phyloP scores from a whole-genome alignment of 179 eudicot species.

The Silene coronaria region DNA sequence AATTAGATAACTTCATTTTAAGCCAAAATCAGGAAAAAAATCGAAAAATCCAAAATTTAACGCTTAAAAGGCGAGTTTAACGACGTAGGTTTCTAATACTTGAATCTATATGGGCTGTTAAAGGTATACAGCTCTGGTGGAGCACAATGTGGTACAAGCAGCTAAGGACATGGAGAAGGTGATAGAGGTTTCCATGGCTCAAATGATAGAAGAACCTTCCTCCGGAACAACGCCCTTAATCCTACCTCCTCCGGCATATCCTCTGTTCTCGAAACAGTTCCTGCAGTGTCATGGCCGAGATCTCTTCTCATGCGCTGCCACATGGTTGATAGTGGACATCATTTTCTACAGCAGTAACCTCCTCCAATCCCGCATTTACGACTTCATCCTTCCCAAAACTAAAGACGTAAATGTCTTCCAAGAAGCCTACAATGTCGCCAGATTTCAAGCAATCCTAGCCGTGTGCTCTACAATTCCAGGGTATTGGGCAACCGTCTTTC shows the following conservation, averaged over 20 bases:
- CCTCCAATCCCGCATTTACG: conserved; percentile 39
- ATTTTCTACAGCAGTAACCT: conserved; percentile 64
- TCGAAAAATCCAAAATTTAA: too few relatives aligned
- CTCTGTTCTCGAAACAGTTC: conserved; percentile 42
- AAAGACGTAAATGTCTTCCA: conserved; percentile 22
- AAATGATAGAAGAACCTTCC: conserved; percentile 24
- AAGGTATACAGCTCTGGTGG: conserved; percentile 64
- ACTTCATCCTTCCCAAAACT: not conserved
- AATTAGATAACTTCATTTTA: too few relatives aligned
- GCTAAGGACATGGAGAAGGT: conserved; percentile 60
- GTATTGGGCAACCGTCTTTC: conserved; percentile 45
- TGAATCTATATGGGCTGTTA: not conserved
- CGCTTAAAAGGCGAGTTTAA: not conserved
- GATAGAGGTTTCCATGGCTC: conserved; percentile 30
- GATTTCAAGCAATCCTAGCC: conserved; percentile 51
- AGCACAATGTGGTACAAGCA: conserved; percentile 52
- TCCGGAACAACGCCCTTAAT: not conserved
- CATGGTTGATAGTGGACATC: conserved; percentile 55
- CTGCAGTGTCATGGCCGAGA: conserved; percentile 48
- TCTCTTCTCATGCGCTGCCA: conserved; percentile 42
- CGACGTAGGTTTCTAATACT: not conserved
- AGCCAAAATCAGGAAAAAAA: too few relatives aligned
- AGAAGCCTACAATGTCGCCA: conserved; percentile 41
- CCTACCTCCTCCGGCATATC: conserved; percentile 25
- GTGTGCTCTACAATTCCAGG: conserved; percentile 62